Base-by-base conservation (phyloP, 2,329 filamentous ascomycete genomes). In the Metarhizium rileyi region DNA sequence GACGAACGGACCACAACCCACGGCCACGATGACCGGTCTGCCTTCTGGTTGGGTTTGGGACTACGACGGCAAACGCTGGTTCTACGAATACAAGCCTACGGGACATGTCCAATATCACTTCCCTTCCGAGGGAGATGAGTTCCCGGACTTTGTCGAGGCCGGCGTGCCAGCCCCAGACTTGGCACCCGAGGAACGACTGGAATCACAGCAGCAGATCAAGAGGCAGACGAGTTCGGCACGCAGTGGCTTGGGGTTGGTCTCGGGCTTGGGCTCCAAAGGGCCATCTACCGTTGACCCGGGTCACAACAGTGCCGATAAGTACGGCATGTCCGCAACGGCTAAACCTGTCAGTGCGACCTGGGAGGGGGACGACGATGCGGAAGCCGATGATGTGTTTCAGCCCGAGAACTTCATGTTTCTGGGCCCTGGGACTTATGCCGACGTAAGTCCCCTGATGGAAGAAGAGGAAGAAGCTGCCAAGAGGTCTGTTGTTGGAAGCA, bases 11-110 rank as follows among this genome's bases (percentile, higher is more conserved):
- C 27, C 14, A 16, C 5, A 22, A 25, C 12, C 35, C 50, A n/a
- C n/a, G n/a, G n/a, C n/a, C 45, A 56, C 45, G 30, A 66, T 66
- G 62, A 48, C 59, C 20, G 65, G 61, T 45, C 71, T 81, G 28
- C 76, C 76, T 2, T 65, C 70, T 7, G 74, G 74, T 49, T 81
- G 78, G 78, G 75, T 78, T 50, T 71, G 66, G 58, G 78, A 80
- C 60, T 80, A 80, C 56, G 77, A 81, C 54, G 77, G 77, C 48
- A 57, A 55, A 20, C 72, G 78, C 25, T 81, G 78, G 78, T 74
- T 80, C 63, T 81, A 77, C 60, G 71, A 70, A 47, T 80, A 77
- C 65, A 74, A 69, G 54, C 65, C 77, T 23, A 78, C 73, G 8
- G 77, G 77, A 9, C 65, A 73, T 33, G 63, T 73, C 16, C 78